phyloP scores from a whole-genome alignment of 495 filamentous ascomycete genomes.

The Neurospora sp. region DNA sequence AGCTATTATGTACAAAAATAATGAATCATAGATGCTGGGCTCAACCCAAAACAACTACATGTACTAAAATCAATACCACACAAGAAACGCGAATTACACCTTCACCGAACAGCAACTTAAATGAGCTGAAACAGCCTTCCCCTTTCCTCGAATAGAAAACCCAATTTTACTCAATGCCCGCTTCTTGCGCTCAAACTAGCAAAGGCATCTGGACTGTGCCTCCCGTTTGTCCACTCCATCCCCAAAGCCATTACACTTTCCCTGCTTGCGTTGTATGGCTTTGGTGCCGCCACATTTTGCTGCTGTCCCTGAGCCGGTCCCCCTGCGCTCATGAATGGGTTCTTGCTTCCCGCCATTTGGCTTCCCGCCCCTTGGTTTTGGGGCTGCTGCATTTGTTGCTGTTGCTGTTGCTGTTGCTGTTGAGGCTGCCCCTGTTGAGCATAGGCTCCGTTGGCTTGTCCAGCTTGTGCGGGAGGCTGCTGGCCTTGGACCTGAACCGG shows the following conservation, averaged over 20 bases:
- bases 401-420: constrained; percentile 9
- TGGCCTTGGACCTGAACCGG: constrained; percentile 3
- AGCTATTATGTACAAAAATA: neutral
- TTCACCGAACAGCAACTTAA: neutral
- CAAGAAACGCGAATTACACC: neutral
- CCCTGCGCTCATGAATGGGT: constrained; percentile 33
- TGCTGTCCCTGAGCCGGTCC: constrained; percentile 3
- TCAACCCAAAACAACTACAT: neutral
- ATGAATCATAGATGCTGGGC: neutral
- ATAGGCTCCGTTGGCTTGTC: constrained; percentile 5
- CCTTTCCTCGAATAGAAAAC: neutral
- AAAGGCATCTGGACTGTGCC: constrained; percentile 95
- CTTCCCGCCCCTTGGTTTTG: constrained; percentile 13
- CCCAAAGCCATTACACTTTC: constrained; percentile 76
- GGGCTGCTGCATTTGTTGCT: constrained; percentile 7
- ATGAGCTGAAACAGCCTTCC: neutral
- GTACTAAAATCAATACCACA: neutral
- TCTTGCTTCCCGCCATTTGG: constrained; percentile 28
- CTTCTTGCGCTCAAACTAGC: constrained; percentile 70
- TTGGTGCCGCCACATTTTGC: constrained; percentile 5
- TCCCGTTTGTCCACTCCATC: constrained; percentile 58
- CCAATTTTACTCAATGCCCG: neutral
- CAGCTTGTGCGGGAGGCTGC: constrained; percentile 11
- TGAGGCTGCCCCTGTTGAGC: constrained; percentile 15
- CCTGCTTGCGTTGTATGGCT: constrained; percentile 60